phyloP scores from a whole-genome alignment of 352 stramenopile species.

The Phytophthora cryptogea region DNA sequence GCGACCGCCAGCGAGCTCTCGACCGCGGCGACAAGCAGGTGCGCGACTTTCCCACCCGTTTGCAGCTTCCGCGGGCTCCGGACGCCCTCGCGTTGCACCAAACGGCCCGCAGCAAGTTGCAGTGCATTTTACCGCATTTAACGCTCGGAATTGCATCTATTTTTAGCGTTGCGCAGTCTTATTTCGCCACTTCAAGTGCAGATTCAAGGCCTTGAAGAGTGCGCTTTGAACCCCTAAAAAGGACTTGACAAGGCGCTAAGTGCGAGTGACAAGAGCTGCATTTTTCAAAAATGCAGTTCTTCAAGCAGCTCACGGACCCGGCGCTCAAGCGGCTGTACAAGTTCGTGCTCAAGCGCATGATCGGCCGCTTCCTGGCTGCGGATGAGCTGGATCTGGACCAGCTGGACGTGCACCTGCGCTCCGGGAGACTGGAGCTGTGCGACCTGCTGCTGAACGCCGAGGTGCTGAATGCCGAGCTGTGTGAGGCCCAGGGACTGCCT shows the following conservation, averaged over 20 bases:
- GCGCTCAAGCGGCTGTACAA: slow-evolving; percentile 92
- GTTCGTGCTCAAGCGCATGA: slow-evolving; percentile 90
- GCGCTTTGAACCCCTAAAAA: not conserved
- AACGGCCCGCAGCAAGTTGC: slow-evolving; percentile 3
- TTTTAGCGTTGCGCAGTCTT: slow-evolving; percentile 12
- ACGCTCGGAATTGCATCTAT: slow-evolving; percentile 19
- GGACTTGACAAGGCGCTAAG: not conserved
- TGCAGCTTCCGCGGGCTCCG: slow-evolving; percentile 1
- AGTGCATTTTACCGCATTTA: slow-evolving; percentile 2
- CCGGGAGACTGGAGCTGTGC: slow-evolving; percentile 77
- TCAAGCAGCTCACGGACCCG: slow-evolving; percentile 88
- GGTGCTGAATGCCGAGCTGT: slow-evolving; percentile 81
- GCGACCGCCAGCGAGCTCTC: slow-evolving; percentile 1
- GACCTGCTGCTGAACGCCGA: slow-evolving; percentile 81
- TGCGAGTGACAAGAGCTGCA: slow-evolving; percentile 6
- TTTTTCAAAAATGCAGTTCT: slow-evolving; percentile 72
- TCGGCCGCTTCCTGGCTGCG: slow-evolving; percentile 82
- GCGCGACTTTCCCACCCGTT: not conserved
- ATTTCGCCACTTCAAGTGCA: slow-evolving; percentile 1
- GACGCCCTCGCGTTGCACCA: not conserved
- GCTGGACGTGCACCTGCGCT: slow-evolving; percentile 82
- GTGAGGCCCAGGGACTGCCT: slow-evolving; percentile 64
- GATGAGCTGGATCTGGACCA: slow-evolving; percentile 88
- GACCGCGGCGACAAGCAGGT: slow-evolving; percentile 14
- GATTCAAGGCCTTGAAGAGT: slow-evolving; percentile 1